phyloP scores from a whole-genome alignment of 1,284 basidiomycete genomes.

The Schizopora paradoxa region DNA sequence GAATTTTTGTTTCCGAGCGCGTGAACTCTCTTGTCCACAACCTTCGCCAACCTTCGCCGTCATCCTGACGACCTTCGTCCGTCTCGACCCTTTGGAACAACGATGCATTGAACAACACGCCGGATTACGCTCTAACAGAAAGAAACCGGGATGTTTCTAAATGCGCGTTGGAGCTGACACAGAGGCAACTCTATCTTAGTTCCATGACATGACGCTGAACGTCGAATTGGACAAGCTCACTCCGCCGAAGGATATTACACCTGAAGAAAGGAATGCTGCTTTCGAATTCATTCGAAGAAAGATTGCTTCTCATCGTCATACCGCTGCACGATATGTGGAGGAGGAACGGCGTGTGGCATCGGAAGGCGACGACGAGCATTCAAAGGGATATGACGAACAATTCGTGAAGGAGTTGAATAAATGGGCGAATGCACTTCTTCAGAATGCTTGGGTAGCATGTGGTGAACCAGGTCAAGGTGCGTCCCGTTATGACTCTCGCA shows the following conservation, averaged over 20 bases:
- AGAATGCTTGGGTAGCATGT: conserved; percentile 44
- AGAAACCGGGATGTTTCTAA: no score
- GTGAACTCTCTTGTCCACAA: no score
- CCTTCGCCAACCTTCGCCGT: no score
- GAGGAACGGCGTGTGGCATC: conserved; percentile 34
- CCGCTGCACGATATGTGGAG: conserved; percentile 34
- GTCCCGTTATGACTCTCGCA: background rate
- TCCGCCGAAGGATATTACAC: conserved; percentile 36
- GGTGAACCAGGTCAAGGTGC: conserved; percentile 41
- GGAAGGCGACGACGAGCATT: conserved; percentile 21
- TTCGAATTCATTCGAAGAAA: conserved; percentile 42
- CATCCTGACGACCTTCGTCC: no score
- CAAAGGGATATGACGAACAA: conserved; percentile 23
- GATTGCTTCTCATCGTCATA: conserved; percentile 45
- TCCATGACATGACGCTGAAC: no score
- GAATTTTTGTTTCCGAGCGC: no score
- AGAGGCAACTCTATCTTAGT: no score
- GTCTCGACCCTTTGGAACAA: no score
- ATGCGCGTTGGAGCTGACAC: no score
- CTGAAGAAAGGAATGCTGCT: conserved; percentile 32
- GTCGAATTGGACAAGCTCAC: conserved; percentile 36
- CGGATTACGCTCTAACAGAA: no score
- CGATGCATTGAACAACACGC: no score
- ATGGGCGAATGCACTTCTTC: conserved; percentile 43
- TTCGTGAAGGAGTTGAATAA: conserved; percentile 35